Conservation (phyloP, 805 yeast genomes). For the Yamadazyma paraphyllophila region DNA sequence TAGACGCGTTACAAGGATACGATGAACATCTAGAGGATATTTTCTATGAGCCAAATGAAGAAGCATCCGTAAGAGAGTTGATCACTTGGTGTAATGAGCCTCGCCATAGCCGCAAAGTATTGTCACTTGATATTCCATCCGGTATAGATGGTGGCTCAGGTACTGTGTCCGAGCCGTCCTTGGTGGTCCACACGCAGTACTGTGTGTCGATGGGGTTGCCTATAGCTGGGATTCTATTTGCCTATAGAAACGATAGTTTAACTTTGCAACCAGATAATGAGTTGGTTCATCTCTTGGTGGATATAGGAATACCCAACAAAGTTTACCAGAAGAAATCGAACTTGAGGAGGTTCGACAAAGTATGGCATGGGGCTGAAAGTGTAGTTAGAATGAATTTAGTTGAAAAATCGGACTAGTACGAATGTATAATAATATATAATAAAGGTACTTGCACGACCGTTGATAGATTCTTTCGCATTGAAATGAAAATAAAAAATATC, state of each 20-base stretch:
- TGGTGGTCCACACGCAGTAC: constrained; percentile 49
- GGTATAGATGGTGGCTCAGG: constrained; percentile 88
- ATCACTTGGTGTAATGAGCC: constrained; percentile 67
- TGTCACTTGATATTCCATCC: constrained; percentile 78
- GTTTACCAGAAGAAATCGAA: constrained; percentile 43
- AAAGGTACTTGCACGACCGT: too few species aligned
- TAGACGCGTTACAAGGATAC: constrained; percentile 85
- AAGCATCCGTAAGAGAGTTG: constrained; percentile 39
- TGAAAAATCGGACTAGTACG: constrained; percentile 1
- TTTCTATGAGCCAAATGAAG: constrained; percentile 36
- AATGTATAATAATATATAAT: not conserved
- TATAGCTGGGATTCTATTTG: constrained; percentile 56
- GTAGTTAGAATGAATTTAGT: constrained; percentile 16
- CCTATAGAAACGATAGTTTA: constrained; percentile 55
- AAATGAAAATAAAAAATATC: not conserved
- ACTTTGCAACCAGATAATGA: constrained; percentile 38
- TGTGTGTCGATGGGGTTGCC: constrained; percentile 76
- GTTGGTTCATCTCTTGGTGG: constrained; percentile 59
- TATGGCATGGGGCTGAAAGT: constrained; percentile 42
- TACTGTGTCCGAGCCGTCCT: constrained; percentile 26
- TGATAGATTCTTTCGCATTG: not conserved
- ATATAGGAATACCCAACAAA: constrained; percentile 66
- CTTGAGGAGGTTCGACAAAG: constrained; percentile 44
- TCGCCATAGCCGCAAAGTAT: constrained; percentile 34
- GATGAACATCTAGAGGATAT: constrained; percentile 67